Evolutionary conservation across 495 filamentous ascomycete genomes (phyloP).

Genomic region (Xylaria intraflava): DNA sequence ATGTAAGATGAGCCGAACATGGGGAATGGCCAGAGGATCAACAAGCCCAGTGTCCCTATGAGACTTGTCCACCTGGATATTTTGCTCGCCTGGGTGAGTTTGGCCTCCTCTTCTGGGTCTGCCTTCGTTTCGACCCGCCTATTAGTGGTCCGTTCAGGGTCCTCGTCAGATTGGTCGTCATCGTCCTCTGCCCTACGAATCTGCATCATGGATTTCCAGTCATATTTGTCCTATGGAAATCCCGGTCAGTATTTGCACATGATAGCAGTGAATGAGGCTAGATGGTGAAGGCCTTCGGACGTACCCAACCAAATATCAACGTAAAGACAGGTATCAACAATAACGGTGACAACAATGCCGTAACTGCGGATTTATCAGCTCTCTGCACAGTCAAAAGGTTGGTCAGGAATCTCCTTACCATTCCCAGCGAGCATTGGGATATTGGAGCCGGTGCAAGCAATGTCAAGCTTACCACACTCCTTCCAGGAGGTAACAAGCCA

Average conservation of each 20-base stretch:
- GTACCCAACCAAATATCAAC: constrained; percentile 25
- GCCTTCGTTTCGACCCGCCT: constrained; percentile 25
- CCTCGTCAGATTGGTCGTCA: constrained; percentile 66
- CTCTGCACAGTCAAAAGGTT: background rate
- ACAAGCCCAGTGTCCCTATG: constrained; percentile 64
- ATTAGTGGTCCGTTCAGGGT: constrained; percentile 51
- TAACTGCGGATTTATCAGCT: constrained; percentile 20
- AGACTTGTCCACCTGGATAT: constrained; percentile 75
- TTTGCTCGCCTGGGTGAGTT: constrained; percentile 64
- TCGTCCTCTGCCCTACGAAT: constrained; percentile 82
- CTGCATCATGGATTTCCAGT: constrained; percentile 78
- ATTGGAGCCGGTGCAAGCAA: constrained; percentile 71
- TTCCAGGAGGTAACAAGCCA: constrained; percentile 89
- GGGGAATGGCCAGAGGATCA: constrained; percentile 92
- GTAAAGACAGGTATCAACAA: constrained; percentile 77
- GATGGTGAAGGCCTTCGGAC: background rate
- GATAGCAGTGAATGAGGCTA: background rate
- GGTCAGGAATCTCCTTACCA: constrained; percentile 11
- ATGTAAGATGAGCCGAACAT: constrained; percentile 85
- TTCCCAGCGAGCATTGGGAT: constrained; percentile 90
- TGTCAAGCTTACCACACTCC: constrained; percentile 64
- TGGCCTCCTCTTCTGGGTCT: constrained; percentile 58
- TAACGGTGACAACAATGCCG: constrained; percentile 72
- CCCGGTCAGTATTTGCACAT: background rate
- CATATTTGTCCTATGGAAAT: constrained; percentile 60